These are phyloP conservation scores for Catharanthus roseus DNA, from an alignment of 257 asterid species.

Conservation along the genomic window DNA sequence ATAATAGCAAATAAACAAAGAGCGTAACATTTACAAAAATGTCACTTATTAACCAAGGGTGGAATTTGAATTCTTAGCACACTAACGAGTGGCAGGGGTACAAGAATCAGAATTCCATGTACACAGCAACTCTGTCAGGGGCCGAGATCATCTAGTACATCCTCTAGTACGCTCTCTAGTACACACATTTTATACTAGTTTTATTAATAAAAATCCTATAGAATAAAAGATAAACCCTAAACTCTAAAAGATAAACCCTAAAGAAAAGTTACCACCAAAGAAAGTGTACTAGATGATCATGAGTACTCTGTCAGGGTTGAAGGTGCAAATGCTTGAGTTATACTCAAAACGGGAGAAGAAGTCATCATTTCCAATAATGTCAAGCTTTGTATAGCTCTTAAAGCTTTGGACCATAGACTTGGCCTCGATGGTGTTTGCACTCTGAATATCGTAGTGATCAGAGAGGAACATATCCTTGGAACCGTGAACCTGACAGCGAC, in stretches of 20 bases:
- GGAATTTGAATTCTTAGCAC: conserved; percentile 4
- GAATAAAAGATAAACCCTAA: no score
- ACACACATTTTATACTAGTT: no score
- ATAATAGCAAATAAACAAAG: background rate
- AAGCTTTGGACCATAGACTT: conserved; percentile 82
- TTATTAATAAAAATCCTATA: no score
- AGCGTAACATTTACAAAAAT: background rate
- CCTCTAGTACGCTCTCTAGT: no score
- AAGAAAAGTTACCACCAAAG: no score
- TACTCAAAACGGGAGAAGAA: conserved; percentile 92
- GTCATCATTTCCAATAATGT: conserved; percentile 85
- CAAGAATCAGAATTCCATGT: conserved; percentile 26
- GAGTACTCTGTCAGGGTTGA: no score
- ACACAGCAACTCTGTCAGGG: conserved; percentile 94
- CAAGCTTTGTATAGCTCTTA: conserved; percentile 82
- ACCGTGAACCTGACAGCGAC: conserved; percentile 88
- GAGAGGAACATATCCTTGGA: conserved; percentile 85
- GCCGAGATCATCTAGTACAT: no score
- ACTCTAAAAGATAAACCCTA: no score
- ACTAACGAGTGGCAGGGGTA: background rate
- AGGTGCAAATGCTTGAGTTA: conserved; percentile 79
- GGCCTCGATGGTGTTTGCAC: conserved; percentile 84
- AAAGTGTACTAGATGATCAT: no score
- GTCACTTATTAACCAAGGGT: background rate
- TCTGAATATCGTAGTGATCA: conserved; percentile 83